These are phyloP conservation scores for Zizania palustris DNA, from an alignment of 202 grass and related monocot species.

Conservation along the genomic window DNA sequence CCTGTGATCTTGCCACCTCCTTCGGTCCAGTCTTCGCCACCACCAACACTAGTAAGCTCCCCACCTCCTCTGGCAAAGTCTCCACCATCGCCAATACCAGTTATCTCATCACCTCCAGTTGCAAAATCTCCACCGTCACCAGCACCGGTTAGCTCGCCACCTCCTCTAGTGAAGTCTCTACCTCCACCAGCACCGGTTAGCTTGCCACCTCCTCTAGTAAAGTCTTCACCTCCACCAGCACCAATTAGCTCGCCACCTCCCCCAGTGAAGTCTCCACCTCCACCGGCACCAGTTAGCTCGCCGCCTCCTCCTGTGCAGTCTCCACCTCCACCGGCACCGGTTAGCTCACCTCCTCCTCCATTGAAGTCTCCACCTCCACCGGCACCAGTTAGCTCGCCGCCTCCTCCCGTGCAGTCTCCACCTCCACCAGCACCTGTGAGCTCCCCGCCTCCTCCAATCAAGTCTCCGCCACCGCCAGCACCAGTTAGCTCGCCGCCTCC, in stretches of 20 bases:
- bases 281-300: background rate
- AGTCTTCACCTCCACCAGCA: constrained; percentile 28
- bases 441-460: constrained; percentile 23
- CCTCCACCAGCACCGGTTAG: constrained; percentile 1
- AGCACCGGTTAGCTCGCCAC: background rate
- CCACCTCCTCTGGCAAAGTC: background rate
- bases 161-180: background rate
- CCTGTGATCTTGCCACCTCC: constrained; percentile 19
- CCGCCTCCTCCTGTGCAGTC: constrained; percentile 30
- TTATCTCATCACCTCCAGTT: background rate
- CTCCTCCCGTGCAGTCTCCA: background rate
- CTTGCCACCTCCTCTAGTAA: background rate
- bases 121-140: background rate
- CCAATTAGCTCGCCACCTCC: constrained; percentile 30
- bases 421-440: constrained; percentile 18
- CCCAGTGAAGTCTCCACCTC: constrained; percentile 11
- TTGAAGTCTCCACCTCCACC: background rate
- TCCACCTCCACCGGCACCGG: background rate
- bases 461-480: constrained; percentile 11
- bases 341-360: background rate
- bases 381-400: background rate
- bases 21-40: background rate
- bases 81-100: background rate
- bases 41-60: background rate
- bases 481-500: constrained; percentile 31